Percentiles rank a stretch among this genome's conserved stretches.
Evolutionary conservation across 257 asterid genomes (phyloP).

Genomic region (Nicotiana otophora): DNA sequence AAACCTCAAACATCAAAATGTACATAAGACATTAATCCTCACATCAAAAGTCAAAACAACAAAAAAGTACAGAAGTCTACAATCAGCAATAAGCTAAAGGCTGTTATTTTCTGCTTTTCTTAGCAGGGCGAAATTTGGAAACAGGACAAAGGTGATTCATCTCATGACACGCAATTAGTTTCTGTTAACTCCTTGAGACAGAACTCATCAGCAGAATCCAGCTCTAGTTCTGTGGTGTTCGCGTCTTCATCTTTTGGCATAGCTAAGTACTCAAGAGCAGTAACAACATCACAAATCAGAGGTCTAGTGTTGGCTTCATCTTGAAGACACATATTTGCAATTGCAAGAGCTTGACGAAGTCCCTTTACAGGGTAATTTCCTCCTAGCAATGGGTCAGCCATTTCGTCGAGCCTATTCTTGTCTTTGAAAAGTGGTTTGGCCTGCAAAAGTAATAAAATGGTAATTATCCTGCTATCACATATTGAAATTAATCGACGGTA

Average conservation of each 20-base stretch:
- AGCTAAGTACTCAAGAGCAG: conserved; percentile 41
- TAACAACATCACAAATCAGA: conserved; percentile 37
- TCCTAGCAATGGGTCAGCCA: conserved; percentile 39
- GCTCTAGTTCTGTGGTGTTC: conserved; percentile 16
- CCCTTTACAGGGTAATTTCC: conserved; percentile 30
- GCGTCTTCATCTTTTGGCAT: conserved; percentile 8
- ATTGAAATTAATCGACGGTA: no score
- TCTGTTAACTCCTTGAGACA: conserved; percentile 1
- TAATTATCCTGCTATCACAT: neutral
- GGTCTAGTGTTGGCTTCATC: conserved; percentile 41
- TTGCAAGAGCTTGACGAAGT: conserved; percentile 34
- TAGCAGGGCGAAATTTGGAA: neutral
- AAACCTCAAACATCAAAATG: no score
- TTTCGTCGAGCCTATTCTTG: conserved; percentile 18
- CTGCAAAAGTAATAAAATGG: conserved; percentile 14
- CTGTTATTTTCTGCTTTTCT: neutral
- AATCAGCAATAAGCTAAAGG: neutral
- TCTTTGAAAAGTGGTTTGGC: conserved; percentile 40
- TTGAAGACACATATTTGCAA: conserved; percentile 49
- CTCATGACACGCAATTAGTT: conserved; percentile 8
- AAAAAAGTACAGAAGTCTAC: conserved; percentile 2
- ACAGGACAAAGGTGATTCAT: neutral
- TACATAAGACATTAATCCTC: no score
- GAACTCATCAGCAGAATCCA: neutral
- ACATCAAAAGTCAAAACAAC: neutral